Base-by-base conservation (phyloP, 352 stramenopile species). In the Pythium guiyangense region DNA sequence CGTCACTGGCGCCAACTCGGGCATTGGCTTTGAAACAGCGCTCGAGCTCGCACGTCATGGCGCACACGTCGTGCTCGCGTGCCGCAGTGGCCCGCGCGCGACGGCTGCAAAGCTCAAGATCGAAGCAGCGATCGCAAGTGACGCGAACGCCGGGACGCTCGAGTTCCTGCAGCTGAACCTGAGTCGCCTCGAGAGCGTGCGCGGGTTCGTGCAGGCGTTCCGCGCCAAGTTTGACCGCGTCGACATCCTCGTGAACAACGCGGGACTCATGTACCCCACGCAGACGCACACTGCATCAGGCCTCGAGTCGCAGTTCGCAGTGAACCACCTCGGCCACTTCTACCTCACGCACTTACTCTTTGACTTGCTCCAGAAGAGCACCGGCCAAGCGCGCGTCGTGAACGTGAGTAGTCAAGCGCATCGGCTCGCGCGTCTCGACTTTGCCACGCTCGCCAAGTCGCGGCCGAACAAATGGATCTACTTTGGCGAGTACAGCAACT, bases 1-100 rank as follows among this genome's bases (percentile, higher is more conserved):
- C 63, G 81, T 96, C 29, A 96, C 88, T 1, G 88, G 88, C 20
- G 69, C 66, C 48, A 96, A 92, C 63, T 84, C 78, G 15, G 85
- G 88, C n/a, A 85, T 97, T 55, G 86, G 88, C 22, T 89, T 79
- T 47, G 73, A 87, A 58, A 74, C 77, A 2, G 76, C 86, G 20
- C 66, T 66, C 46, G 54, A 64, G 14, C 66, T 96, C 45, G 86
- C 71, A 9, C 29, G 76, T 45, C 70, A 71, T 52, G 74, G 77
- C 39, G 83, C 73, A 47, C 57, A 79, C 26, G 87, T 96, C 26
- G 69, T 96, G 52, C 61, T 96, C 5, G 88, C 81, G 4, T 92
- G 84, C 62, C 84, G 84, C 25, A 89, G 72, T 27, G 64, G 71
- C 47, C 31, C 22, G 0, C 63, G 66, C 3, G 72, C 26, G 49